Conservation (phyloP, 345 rosid species). For the Chamaenerion angustifolium region DNA sequence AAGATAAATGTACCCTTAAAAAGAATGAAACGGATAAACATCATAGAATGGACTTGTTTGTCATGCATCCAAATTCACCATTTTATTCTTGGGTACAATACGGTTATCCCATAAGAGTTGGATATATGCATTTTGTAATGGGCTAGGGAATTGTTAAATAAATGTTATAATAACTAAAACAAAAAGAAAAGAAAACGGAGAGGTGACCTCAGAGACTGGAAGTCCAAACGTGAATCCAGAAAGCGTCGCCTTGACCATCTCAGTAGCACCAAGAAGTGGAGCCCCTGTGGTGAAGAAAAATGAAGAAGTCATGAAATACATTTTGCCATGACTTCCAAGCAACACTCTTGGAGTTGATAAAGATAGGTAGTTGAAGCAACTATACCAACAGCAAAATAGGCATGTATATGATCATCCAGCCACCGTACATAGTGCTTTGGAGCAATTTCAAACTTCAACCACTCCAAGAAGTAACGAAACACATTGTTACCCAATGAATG, state of each 20-base stretch:
- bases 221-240: slow-evolving; percentile 86
- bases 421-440: slow-evolving; percentile 78
- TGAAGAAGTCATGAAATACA: not conserved
- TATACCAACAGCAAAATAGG: slow-evolving; percentile 92
- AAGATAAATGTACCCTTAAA: too few relatives aligned
- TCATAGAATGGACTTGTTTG: too few relatives aligned
- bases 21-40: too few relatives aligned
- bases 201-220: slow-evolving; percentile 85
- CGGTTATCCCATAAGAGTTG: too few relatives aligned
- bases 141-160: not conserved
- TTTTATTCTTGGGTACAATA: too few relatives aligned
- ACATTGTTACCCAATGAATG: slow-evolving; percentile 97
- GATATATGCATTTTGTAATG: too few relatives aligned
- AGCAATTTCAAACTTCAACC: slow-evolving; percentile 97
- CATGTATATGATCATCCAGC: slow-evolving; percentile 92
- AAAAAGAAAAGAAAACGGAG: slow-evolving; percentile 13
- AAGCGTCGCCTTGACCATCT: slow-evolving; percentile 61
- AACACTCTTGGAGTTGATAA: not conserved
- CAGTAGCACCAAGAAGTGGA: slow-evolving; percentile 92
- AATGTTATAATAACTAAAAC: not conserved
- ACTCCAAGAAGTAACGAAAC: slow-evolving; percentile 91
- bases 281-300: slow-evolving; percentile 38
- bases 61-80: too few relatives aligned
- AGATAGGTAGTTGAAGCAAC: slow-evolving; percentile 6
- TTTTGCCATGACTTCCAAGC: too few relatives aligned